Evolutionary conservation across 768 basidiomycete genomes (phyloP), one percentile per base, ranked within the genome.

Genomic region (Fomitopsis serialis): DNA sequence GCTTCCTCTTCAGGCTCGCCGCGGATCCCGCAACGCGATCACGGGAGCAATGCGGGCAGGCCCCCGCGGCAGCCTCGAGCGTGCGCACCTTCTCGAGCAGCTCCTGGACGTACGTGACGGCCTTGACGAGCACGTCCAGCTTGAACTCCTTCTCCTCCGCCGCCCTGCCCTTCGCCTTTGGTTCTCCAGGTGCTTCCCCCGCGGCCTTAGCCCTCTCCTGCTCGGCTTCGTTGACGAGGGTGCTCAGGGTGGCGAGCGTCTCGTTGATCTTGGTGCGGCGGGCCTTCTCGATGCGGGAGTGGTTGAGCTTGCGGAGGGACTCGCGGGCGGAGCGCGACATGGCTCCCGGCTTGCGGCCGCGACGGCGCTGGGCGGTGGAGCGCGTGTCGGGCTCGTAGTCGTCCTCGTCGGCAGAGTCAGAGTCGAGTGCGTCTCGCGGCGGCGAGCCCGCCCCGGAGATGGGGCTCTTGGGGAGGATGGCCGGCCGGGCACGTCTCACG

Each of bases 241-340:
- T 75, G 56, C 85, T 81, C 43, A 98, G 71, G 2, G 85, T 81
- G 2, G 85, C 77, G 5, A 98, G 77, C 0, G 94, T 92, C 48
- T 92, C 87, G 65, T 98, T 98, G 58, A 98, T 98, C 78, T 97
- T 97, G 11, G 95, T 96, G 54, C 95, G 78, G 27, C 95, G 74
- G 0, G 94, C 84, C 65, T 95, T 90, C 72, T 98, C 95, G 66
- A 98, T 98, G 57, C 94, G 83, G 5, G 88, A 91, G 64, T 98
- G 95, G 70, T 97, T 97, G 34, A 92, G 81, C 67, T 95, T 92
- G 49, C 95, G 82, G 68, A 92, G 85, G 2, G 86, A 80, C 70
- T 96, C 93, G 45, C 94, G 78, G 27, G 88, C 88, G 13, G 80
- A 79, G 55, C 89, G 85, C 17, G 87, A 87, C 44, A 89, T 68